Conservation (phyloP, 176 grass and related monocot species). For the Juncus inflexus region DNA sequence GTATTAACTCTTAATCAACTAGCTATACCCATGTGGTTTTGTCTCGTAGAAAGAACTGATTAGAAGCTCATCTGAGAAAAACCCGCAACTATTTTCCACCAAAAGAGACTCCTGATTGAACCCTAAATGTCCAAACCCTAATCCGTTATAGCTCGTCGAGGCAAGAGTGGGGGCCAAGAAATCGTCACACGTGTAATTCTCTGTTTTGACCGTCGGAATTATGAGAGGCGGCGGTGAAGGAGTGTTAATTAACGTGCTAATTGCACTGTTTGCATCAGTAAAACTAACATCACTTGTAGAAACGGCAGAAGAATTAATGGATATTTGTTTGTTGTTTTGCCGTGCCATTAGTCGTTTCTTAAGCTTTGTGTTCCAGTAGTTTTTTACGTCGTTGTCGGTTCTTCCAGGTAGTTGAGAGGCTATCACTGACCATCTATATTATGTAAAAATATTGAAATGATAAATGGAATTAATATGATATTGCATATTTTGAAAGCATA, state of each 20-base stretch:
- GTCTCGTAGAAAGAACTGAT: slow-evolving; percentile 22
- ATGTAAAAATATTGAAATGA: neutral
- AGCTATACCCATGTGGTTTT: slow-evolving; percentile 26
- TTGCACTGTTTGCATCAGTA: slow-evolving; percentile 1
- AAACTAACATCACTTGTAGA: neutral
- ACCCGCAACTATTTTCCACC: slow-evolving; percentile 25
- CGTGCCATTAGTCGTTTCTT: slow-evolving; percentile 51
- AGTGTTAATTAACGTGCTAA: slow-evolving; percentile 3
- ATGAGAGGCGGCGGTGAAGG: slow-evolving; percentile 28
- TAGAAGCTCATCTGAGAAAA: slow-evolving; percentile 23
- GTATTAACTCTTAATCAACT: slow-evolving; percentile 10
- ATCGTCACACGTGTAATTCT: slow-evolving; percentile 60
- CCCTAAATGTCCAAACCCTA: slow-evolving; percentile 27
- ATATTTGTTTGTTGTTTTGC: neutral
- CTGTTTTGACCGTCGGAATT: slow-evolving; percentile 52
- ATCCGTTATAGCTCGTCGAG: slow-evolving; percentile 19
- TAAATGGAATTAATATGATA: neutral
- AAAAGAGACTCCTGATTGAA: slow-evolving; percentile 26
- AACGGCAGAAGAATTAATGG: neutral
- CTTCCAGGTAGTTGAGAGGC: slow-evolving; percentile 56
- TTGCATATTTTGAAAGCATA: too few species aligned
- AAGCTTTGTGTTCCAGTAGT: slow-evolving; percentile 45
- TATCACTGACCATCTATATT: slow-evolving; percentile 70
- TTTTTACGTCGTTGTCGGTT: slow-evolving; percentile 44
- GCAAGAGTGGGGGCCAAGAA: slow-evolving; percentile 45